A percentile compares a stretch with the other conserved stretches of the same genome.
Conservation (phyloP, 768 basidiomycete genomes). For the Trametes cubensis region DNA sequence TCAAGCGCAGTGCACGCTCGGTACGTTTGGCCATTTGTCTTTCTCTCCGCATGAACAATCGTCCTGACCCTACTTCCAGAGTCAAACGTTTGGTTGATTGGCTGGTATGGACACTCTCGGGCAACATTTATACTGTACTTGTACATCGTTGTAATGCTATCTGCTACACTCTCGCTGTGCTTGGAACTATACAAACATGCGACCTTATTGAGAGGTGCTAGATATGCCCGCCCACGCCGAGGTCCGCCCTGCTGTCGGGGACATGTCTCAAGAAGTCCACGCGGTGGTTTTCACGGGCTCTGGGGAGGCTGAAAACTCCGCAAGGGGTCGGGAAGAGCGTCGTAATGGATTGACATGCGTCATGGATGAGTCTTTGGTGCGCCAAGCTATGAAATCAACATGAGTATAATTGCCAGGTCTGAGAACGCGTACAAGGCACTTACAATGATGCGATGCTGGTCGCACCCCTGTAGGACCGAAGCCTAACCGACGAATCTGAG, state of each 20-base stretch:
- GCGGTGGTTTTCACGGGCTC: background rate
- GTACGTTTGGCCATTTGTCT: conserved; percentile 24
- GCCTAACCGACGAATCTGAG: conserved; percentile 77
- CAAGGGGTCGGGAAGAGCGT: background rate
- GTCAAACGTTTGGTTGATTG: conserved; percentile 85
- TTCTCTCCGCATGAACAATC: background rate
- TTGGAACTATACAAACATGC: background rate
- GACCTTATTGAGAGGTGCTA: no score
- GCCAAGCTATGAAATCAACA: background rate
- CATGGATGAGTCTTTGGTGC: background rate
- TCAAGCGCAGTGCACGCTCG: conserved; percentile 89
- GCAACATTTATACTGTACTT: conserved; percentile 16
- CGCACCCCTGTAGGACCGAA: conserved; percentile 1
- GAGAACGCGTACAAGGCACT: conserved; percentile 6
- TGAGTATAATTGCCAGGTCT: conserved; percentile 14
- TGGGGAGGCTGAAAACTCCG: background rate
- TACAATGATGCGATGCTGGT: background rate
- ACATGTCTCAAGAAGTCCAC: background rate
- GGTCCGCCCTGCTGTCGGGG: no score
- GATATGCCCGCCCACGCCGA: no score
- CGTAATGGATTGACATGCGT: background rate
- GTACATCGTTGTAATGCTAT: conserved; percentile 25
- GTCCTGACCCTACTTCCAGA: conserved; percentile 38
- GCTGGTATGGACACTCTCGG: conserved; percentile 12
- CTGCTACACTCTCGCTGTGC: conserved; percentile 5